Conservation (phyloP, 805 yeast species). For the Yamadazyma olivae region DNA sequence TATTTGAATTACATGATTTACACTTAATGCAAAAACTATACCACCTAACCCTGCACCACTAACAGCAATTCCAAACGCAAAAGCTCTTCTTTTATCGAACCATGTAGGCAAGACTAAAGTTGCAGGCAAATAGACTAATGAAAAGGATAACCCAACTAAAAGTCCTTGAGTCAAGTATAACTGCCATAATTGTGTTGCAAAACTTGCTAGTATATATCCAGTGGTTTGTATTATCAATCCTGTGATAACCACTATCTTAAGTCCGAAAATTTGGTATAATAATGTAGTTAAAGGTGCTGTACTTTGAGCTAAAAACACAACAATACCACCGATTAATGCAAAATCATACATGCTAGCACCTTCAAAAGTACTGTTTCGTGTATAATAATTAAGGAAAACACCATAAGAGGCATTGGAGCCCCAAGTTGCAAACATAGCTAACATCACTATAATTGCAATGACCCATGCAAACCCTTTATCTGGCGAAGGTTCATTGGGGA, state of each 20-base stretch:
- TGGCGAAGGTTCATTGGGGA: constrained; percentile 7
- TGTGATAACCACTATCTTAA: constrained; percentile 40
- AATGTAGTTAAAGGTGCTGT: constrained; percentile 51
- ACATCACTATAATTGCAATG: constrained; percentile 47
- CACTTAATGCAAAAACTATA: constrained; percentile 43
- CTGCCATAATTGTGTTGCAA: constrained; percentile 49
- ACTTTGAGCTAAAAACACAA: constrained; percentile 54
- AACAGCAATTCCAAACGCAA: constrained; percentile 47
- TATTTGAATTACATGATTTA: constrained; percentile 34
- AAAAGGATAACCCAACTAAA: constrained; percentile 47
- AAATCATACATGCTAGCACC: constrained; percentile 44
- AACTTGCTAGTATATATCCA: constrained; percentile 50
- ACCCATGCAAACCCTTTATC: constrained; percentile 59
- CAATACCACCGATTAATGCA: constrained; percentile 50
- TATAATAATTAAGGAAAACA: constrained; percentile 52
- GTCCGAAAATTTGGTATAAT: constrained; percentile 48
- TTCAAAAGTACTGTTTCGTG: constrained; percentile 31
- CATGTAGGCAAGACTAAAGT: constrained; percentile 46
- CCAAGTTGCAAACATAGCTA: constrained; percentile 47
- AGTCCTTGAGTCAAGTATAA: constrained; percentile 52
- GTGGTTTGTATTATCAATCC: constrained; percentile 46
- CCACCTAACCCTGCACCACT: constrained; percentile 55
- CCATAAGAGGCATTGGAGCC: constrained; percentile 62
- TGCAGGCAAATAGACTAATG: constrained; percentile 42
- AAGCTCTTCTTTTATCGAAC: constrained; percentile 43